Evolutionary conservation across 2,329 filamentous ascomycete genomes (phyloP), one percentile per base, ranked within the genome.

Genomic region (Cercospora brassicicola): DNA sequence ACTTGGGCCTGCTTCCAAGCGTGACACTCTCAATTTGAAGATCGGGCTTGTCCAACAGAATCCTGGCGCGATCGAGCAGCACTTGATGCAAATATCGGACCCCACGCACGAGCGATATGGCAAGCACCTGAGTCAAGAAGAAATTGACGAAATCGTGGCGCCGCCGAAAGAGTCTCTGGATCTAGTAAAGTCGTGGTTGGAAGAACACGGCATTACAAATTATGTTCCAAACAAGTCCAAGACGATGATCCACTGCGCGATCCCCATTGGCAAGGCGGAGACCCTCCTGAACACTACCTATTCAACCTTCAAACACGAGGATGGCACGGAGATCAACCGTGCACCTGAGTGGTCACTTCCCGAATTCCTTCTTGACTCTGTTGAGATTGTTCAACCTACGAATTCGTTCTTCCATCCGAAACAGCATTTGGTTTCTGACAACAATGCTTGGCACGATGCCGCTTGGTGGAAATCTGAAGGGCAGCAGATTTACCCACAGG

Each of bases 331-430:
- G 13, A 74, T 88, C 9, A 80, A 85, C 20, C 83, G 87, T 42
- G 82, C 87, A 0, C 82, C 84, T 0, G 77, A 81, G 48, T 89
- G 86, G 86, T 88, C 86, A 53, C 82, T 89, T 4, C 87, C 87
- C 10, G 75, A 74, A 39, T 83, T 88, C 72, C 79, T 89, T 3
- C 86, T 88, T 72, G 79, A 82, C 48, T 85, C 87, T 73, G 83
- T 89, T 67, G 85, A 88, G 72, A 82, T 84, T 11, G 84, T 89
- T 26, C 86, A 88, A 74, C 87, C 87, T 2, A 89, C 87, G 2
- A 88, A 83, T 57, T 86, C 86, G 0, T 89, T 89, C 79, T 84
- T 86, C 75, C 81, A 62, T 57, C 63, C 62, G 7, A 42, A 59
- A 28, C 42, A 56, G n/a, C 45, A 68, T 5, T 31, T 62, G 18